phyloP scores from a whole-genome alignment of 441 rosid genomes.

The Erysimum pusillum region DNA sequence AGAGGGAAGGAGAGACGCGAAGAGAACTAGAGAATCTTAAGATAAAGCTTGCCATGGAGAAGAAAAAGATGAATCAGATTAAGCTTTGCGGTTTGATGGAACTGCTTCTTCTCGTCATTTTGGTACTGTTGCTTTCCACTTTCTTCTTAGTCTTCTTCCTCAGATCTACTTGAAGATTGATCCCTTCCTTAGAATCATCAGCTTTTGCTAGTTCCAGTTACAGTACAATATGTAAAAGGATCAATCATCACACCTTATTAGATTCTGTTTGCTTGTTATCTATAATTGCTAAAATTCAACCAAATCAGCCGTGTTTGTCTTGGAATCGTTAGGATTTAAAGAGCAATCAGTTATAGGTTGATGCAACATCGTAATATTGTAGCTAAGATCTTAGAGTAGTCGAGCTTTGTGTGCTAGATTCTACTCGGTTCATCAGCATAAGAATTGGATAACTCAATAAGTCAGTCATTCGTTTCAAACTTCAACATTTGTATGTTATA shows the following conservation, averaged over 20 bases:
- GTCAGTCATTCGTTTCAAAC: neutral
- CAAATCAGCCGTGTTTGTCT: neutral
- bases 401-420: constrained; percentile 8
- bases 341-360: neutral
- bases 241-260: neutral
- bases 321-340: neutral
- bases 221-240: constrained; percentile 4
- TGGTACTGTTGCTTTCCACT: constrained; percentile 44
- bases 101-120: constrained; percentile 31
- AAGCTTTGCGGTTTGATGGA: constrained; percentile 45
- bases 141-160: constrained; percentile 34
- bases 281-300: neutral
- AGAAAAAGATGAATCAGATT: constrained; percentile 27
- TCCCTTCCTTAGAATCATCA: neutral
- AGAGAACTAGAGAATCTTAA: constrained; percentile 38
- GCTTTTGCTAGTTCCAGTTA: neutral
- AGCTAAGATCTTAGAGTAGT: neutral
- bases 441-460: constrained; percentile 46
- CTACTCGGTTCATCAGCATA: constrained; percentile 61
- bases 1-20: constrained; percentile 25
- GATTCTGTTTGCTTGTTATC: neutral
- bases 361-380: neutral
- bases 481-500: neutral
- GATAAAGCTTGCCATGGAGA: constrained; percentile 35
- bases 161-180: neutral